A percentile compares a stretch with the other conserved stretches of the same genome.
phyloP scores from a whole-genome alignment of 208 protist species.

The Novymonas esmeraldas region DNA sequence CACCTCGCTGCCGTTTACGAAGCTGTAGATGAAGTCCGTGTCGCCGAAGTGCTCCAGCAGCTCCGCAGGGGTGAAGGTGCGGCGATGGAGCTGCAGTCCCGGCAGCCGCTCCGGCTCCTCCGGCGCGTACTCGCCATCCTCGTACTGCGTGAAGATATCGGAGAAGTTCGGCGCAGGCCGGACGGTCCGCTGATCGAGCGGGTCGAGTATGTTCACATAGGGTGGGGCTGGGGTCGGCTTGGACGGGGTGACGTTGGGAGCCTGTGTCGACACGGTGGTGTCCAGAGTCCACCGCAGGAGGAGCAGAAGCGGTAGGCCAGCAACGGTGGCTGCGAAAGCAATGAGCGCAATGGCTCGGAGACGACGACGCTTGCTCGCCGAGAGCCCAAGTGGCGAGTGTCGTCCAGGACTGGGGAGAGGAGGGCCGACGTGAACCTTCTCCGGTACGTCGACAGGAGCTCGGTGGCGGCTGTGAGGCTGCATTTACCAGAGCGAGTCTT shows the following conservation, averaged over 20 bases:
- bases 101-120: constrained; percentile 36
- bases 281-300: too few species aligned
- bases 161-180: background rate
- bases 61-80: constrained; percentile 39
- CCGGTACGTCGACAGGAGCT: background rate
- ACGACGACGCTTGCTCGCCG: too few species aligned
- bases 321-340: too few species aligned
- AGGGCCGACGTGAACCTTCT: background rate
- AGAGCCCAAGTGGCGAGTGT: background rate
- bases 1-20: constrained; percentile 94
- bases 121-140: constrained; percentile 29
- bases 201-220: background rate
- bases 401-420: background rate
- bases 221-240: too few species aligned
- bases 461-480: background rate
- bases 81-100: constrained; percentile 28
- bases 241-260: too few species aligned
- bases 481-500: too few species aligned
- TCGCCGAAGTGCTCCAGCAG: constrained; percentile 27
- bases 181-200: background rate
- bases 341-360: too few species aligned
- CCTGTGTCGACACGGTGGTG: background rate
- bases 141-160: constrained; percentile 5
- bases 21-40: constrained; percentile 96
- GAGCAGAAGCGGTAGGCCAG: too few species aligned